Evolutionary conservation across 2,329 filamentous ascomycete species (phyloP).

Genomic region (Ophiostoma populinum): DNA sequence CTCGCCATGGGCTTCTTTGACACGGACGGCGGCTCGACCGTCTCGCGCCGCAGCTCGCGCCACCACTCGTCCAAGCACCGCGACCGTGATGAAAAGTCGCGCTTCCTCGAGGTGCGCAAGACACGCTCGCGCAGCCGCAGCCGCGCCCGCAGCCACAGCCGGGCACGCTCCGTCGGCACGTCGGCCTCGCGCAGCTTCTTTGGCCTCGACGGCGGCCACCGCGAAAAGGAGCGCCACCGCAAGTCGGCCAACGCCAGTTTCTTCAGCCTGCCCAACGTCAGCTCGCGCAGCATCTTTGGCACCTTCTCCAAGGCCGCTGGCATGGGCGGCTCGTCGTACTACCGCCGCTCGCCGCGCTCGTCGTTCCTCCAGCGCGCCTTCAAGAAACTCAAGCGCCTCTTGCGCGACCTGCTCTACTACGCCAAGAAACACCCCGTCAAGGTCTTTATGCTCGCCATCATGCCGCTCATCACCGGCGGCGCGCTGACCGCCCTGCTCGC

Average conservation of each 20-base stretch:
- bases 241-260: slow-evolving; percentile 19
- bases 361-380: slow-evolving; percentile 61
- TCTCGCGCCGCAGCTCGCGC: slow-evolving; percentile 8
- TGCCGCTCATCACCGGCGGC: slow-evolving; percentile 75
- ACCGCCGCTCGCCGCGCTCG: slow-evolving; percentile 65
- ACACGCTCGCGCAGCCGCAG: slow-evolving; percentile 21
- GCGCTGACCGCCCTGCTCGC: slow-evolving; percentile 61
- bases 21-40: slow-evolving; percentile 16
- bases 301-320: slow-evolving; percentile 8
- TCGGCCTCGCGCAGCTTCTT: slow-evolving; percentile 9
- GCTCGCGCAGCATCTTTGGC: slow-evolving; percentile 29
- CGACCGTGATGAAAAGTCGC: slow-evolving; percentile 6
- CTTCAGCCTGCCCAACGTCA: slow-evolving; percentile 28
- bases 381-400: slow-evolving; percentile 58
- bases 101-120: slow-evolving; percentile 18
- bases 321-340: slow-evolving; percentile 33
- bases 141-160: slow-evolving; percentile 17
- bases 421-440: slow-evolving; percentile 71
- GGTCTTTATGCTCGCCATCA: slow-evolving; percentile 70
- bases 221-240: slow-evolving; percentile 3
- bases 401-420: slow-evolving; percentile 68
- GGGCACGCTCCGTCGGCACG: slow-evolving; percentile 11
- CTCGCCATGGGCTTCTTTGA: slow-evolving; percentile 19
- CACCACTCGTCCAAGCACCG: slow-evolving; percentile 14
- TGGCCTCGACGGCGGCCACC: slow-evolving; percentile 8